Evolutionary conservation across 192 early-diverging fungal genomes (phyloP), one percentile per base, ranked within the genome.

Genomic region (Coemansia sp.): DNA sequence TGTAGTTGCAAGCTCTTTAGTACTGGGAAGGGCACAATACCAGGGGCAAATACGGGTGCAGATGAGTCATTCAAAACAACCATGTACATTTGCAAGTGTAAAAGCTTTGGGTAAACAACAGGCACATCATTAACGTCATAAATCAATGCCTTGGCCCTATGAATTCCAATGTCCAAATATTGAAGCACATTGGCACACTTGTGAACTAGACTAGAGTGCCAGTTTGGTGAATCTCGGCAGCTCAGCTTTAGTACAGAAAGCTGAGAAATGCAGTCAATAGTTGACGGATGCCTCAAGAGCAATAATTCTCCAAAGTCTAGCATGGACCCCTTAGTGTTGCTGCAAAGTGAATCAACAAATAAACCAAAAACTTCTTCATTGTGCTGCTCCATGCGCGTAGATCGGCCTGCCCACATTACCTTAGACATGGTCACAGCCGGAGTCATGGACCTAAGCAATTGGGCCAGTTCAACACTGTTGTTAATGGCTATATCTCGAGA

Each of bases 81-180:
- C 43, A 17, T 11, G 14, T 26, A 16, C n/a, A 65, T 2, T 19
- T 47, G 30, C 28, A 65, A n/a, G n/a, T 38, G 6, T 17, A 32
- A 33, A 47, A 65, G 4, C n/a, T 65, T 65, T 19, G 64, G 43
- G 9, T 65, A 65, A 7, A 60, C 7, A n/a, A 60, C 37, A 28
- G 16, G 17, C 14, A 21, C 28, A 3, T 3, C 17, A n/a, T 38
- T 21, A 0, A 6, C 6, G 11, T 60, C 58, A n/a, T 60, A 60
- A 7, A 60, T 37, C 9, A 60, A n/a, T 5, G 10, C 35, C 14
- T 33, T n/a, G 19, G 35, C 10, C 0, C 21, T 19, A 38, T 37
- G 14, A 38, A 38, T 19, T 6, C 19, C 35, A 38, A 60, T 38
- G 28, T 38, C 32, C 3, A 60, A 30, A 38, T 32, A 38, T 16